These are phyloP conservation scores for Microthlaspi erraticum DNA, from an alignment of 345 rosid genomes.

Conservation along the genomic window DNA sequence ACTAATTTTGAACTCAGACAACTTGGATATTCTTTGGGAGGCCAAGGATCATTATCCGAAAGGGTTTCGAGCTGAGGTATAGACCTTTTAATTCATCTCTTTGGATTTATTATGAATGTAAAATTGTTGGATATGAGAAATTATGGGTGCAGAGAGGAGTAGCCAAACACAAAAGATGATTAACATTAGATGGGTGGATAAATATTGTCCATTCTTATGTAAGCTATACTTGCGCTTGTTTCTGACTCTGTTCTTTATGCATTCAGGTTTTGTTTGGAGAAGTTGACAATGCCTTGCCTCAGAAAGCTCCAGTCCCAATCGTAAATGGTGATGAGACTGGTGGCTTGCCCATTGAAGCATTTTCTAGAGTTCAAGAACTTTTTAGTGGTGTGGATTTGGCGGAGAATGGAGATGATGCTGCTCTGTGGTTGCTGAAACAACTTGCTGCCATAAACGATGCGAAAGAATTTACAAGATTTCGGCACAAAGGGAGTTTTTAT, in stretches of 20 bases:
- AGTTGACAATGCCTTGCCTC: conserved; percentile 69
- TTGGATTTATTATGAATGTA: conserved; percentile 1
- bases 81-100: conserved; percentile 15
- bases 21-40: conserved; percentile 97
- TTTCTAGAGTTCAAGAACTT: conserved; percentile 96
- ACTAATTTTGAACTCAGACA: conserved; percentile 89
- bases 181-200: conserved; percentile 13
- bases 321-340: conserved; percentile 95
- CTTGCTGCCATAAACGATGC: conserved; percentile 84
- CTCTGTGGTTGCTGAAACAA: conserved; percentile 92
- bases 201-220: conserved; percentile 12
- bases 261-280: conserved; percentile 95
- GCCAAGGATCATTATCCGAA: conserved; percentile 92
- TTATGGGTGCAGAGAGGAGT: conserved; percentile 14
- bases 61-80: conserved; percentile 95
- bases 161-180: conserved; percentile 6
- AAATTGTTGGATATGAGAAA: conserved; percentile 28
- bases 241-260: conserved; percentile 37
- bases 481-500: conserved; percentile 66
- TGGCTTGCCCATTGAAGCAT: conserved; percentile 97
- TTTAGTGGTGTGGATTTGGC: conserved; percentile 89
- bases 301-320: conserved; percentile 64
- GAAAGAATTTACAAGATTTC: conserved; percentile 79
- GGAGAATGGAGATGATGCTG: conserved; percentile 86
- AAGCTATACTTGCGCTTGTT: conserved; percentile 11